Evolutionary conservation across 768 basidiomycete species (phyloP), one percentile per base, ranked within the genome.

Genomic region (Lentinula edodes): DNA sequence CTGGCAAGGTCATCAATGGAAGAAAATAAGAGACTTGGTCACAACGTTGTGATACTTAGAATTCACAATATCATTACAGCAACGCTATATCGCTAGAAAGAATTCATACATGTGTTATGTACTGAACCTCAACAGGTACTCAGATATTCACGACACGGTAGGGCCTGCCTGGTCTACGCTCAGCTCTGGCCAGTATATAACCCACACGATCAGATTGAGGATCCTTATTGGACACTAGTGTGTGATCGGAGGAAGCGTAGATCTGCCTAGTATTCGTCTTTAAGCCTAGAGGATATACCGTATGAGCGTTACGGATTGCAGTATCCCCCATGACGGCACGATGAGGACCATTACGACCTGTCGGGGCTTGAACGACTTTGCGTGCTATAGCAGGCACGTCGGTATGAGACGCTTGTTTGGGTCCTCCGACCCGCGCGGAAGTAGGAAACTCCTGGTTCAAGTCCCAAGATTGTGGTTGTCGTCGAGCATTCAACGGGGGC

Each of bases 1-100:
- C 23, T 70, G 69, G 66, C 43, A 48, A 7, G 65, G 65, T 1
- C 68, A 70, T 58, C 45, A 46, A 10, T 70, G 69, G 69, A 63
- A 64, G 56, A 62, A 20, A 16, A 59, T 70, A 50, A 65, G 62
- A 57, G 66, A 69, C 38, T 54, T 67, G 3, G 28, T 56, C 23
- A 56, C 41, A 15, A n/a, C 15, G 20, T 56, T 56, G 9, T 56
- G 32, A 56, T n/a, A 9, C 38, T 7, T 8, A 18, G 42, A 4
- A 41, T 42, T 16, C 5, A n/a, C 43, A 8, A 45, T 41, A 41
- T 5, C 10, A 41, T 15, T 43, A 6, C 42, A 6, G 16, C 16
- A 43, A 43, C 42, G 16, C 16, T 15, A 16, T 6, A 16, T 43
- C 42, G 18, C 13, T 16, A 23, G 23, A 23, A 23, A 23, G 8